These are phyloP conservation scores for Microglena sp. DNA, from an alignment of 139 green algal species.

Conservation along the genomic window DNA sequence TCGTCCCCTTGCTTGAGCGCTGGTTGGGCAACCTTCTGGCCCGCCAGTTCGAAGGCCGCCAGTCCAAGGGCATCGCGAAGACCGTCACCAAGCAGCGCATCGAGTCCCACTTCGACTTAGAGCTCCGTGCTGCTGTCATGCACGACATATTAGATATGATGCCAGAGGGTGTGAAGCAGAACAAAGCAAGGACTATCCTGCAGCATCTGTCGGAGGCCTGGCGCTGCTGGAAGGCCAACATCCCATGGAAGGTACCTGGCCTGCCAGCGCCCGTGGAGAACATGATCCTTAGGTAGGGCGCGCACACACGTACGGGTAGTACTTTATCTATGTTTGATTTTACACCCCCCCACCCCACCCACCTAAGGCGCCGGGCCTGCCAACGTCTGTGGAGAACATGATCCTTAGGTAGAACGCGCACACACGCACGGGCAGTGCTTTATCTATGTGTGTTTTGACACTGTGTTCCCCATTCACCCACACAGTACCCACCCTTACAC, in stretches of 20 bases:
- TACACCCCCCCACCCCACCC: conserved; percentile 25
- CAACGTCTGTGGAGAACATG: conserved; percentile 98
- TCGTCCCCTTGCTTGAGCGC: conserved; percentile 95
- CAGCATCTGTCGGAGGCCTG: conserved; percentile 98
- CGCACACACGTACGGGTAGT: no score
- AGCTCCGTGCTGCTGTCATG: conserved; percentile 95
- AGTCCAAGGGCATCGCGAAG: conserved; percentile 92
- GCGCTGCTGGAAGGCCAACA: conserved; percentile 96
- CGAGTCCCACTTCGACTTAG: conserved; percentile 97
- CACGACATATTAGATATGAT: conserved; percentile 99
- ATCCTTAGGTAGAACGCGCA: no score
- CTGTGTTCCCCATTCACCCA: not conserved
- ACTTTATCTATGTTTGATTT: no score
- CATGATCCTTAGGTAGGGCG: conserved; percentile 99
- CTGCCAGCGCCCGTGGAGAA: conserved; percentile 96
- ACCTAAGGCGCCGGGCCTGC: conserved; percentile 96
- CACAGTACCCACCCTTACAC: not conserved
- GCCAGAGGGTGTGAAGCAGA: conserved; percentile 79
- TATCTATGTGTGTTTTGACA: no score
- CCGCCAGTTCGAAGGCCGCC: conserved; percentile 95
- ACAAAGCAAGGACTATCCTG: conserved; percentile 90
- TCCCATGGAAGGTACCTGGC: conserved; percentile 95
- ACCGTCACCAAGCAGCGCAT: conserved; percentile 99
- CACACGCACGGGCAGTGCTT: no score
- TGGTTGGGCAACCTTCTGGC: conserved; percentile 99